Percentiles rank a stretch among this genome's conserved stretches.
Evolutionary conservation across 768 basidiomycete species (phyloP).

Genomic region (Podaxis sp.): DNA sequence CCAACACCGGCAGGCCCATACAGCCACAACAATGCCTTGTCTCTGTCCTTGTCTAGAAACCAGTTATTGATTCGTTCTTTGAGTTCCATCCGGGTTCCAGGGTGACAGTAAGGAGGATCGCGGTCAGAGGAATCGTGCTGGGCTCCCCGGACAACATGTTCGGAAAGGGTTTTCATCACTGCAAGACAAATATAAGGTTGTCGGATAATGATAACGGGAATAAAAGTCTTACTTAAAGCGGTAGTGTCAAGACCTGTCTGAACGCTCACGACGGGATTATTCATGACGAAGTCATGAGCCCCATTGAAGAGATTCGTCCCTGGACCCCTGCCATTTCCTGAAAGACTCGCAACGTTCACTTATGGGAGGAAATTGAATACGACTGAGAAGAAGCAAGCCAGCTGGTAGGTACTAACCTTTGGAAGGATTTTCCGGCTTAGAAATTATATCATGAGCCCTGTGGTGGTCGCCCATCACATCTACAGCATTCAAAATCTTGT

Average conservation of each 20-base stretch:
- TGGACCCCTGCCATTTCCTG: background rate
- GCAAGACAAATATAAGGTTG: background rate
- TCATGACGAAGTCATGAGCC: background rate
- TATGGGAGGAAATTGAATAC: background rate
- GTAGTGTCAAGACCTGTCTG: background rate
- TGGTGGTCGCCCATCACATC: too few relatives aligned
- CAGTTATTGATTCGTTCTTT: background rate
- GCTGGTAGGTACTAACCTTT: background rate
- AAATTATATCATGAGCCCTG: too few relatives aligned
- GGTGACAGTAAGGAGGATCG: background rate
- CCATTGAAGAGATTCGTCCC: background rate
- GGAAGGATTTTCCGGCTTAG: background rate
- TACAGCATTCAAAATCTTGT: too few relatives aligned
- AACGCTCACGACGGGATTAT: background rate
- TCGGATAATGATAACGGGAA: background rate
- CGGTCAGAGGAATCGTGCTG: background rate
- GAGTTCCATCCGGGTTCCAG: background rate
- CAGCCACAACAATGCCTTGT: conserved; percentile 6
- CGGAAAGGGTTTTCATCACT: background rate
- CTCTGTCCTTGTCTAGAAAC: background rate
- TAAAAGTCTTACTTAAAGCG: background rate
- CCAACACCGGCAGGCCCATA: background rate
- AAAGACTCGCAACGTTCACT: background rate
- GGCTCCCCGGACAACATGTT: background rate
- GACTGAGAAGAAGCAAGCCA: background rate